Evolutionary conservation across 2,329 filamentous ascomycete genomes (phyloP).

Genomic region (Colletotrichum endophyticum): DNA sequence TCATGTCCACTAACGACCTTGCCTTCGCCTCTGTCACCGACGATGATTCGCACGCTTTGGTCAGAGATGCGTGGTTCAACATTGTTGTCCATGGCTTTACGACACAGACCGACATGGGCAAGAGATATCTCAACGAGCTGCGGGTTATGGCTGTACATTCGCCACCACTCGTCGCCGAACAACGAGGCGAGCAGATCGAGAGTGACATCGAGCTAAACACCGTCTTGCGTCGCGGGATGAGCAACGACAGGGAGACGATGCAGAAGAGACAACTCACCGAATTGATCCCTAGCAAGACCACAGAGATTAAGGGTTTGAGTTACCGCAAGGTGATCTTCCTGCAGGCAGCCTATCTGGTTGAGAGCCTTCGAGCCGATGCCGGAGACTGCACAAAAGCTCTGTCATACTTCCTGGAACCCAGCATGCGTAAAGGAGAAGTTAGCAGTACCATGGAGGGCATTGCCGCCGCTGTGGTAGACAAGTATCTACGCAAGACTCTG

Average conservation of each 20-base stretch:
- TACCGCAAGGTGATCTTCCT: conserved; percentile 94
- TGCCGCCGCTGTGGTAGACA: conserved; percentile 72
- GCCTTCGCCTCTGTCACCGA: conserved; percentile 54
- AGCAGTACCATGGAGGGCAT: conserved; percentile 70
- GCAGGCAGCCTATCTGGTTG: conserved; percentile 87
- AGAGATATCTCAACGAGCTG: conserved; percentile 77
- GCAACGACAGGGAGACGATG: conserved; percentile 74
- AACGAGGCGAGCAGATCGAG: conserved; percentile 87
- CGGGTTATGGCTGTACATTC: conserved; percentile 87
- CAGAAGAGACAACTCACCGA: conserved; percentile 81
- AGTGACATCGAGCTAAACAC: conserved; percentile 98
- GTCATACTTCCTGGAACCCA: conserved; percentile 93
- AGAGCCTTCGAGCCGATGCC: conserved; percentile 82
- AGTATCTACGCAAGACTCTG: conserved; percentile 79
- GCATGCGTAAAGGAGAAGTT: conserved; percentile 70
- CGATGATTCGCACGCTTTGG: conserved; percentile 73
- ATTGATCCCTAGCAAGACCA: conserved; percentile 76
- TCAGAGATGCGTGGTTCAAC: conserved; percentile 98
- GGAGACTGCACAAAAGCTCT: conserved; percentile 91
- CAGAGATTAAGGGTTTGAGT: conserved; percentile 80
- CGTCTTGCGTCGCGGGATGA: conserved; percentile 85
- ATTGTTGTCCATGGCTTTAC: conserved; percentile 93
- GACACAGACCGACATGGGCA: conserved; percentile 73
- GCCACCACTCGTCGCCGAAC: conserved; percentile 84
- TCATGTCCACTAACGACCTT: conserved; percentile 74